Evolutionary conservation across 108 stramenopile species (phyloP), one percentile per base, ranked within the genome.

Genomic region (Fistulifera solaris): DNA sequence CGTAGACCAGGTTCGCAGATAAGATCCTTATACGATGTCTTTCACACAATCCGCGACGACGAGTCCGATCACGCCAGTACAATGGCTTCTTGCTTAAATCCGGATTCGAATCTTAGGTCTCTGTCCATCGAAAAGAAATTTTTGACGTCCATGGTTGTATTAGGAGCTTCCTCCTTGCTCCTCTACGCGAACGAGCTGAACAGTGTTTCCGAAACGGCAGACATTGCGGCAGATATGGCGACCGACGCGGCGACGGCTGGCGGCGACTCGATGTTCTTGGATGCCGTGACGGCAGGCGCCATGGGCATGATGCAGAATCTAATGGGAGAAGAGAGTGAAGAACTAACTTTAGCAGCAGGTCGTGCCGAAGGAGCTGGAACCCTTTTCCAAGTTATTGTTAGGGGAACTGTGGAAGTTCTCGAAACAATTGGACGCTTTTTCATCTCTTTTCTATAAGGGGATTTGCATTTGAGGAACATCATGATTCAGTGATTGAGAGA

Each of bases 1-100:
- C 66, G 66, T 14, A 70, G 58, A 26, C 67, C 73, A 3, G 80
- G 65, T 6, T 58, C 25, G 12, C 40, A 63, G 38, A 50, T 73
- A 65, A 61, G 21, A 45, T 58, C 65, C 27, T 62, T 83, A 21
- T 80, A 76, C 45, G 82, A 83, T 53, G 73, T 77, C 5, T 80
- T 84, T 46, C 42, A 26, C 1, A 65, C 66, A 10, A 84, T 84
- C 49, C 28, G 68, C 16, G 62, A 66, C 26, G 81, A 83, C 53
- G 81, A 83, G 40, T 72, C 66, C 11, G 77, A 83, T 49, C 81
- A 83, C 46, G 81, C 76, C 7, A 54, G 44, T 0, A 67, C 62
- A 1, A 70, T 70, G 69, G 27, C 38, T 6, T 48, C 68, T 1
- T 57, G 61, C 45, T 7, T 35, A 8, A 8, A 35, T 8, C 31